Evolutionary conservation across 345 rosid species (phyloP).

Genomic region (Angophora floribunda): DNA sequence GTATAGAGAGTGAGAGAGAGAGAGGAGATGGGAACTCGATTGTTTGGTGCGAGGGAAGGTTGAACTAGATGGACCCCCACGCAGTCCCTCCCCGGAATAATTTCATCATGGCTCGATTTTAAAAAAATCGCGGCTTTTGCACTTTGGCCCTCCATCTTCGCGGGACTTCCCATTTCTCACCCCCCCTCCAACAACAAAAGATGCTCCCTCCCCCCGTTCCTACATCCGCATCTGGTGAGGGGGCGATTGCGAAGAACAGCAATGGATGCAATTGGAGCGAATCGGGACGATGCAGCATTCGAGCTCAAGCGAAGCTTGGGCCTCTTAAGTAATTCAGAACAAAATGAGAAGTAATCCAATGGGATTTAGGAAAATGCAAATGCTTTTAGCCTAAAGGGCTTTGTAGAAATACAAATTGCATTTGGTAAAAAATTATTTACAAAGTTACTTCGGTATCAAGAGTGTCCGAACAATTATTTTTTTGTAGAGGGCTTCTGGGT

Average conservation of each 20-base stretch:
- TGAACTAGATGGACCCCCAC: background rate
- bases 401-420: too few relatives aligned
- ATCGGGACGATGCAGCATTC: rapidly evolving
- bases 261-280: background rate
- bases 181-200: background rate
- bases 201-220: background rate
- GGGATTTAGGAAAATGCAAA: too few relatives aligned
- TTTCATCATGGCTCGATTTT: background rate
- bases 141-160: background rate
- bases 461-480: too few relatives aligned
- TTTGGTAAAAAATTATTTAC: too few relatives aligned
- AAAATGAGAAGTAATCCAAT: too few relatives aligned
- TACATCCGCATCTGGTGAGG: background rate
- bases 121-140: background rate
- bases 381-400: too few relatives aligned
- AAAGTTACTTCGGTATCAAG: too few relatives aligned
- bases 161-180: background rate
- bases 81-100: background rate
- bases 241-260: background rate
- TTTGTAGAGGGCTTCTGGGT: too few relatives aligned
- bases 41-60: background rate
- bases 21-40: background rate
- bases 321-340: too few relatives aligned
- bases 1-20: background rate
- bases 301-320: too few relatives aligned